These are phyloP conservation scores for Periconia sp. DNA, from an alignment of 2,329 filamentous ascomycete species.

Conservation along the genomic window DNA sequence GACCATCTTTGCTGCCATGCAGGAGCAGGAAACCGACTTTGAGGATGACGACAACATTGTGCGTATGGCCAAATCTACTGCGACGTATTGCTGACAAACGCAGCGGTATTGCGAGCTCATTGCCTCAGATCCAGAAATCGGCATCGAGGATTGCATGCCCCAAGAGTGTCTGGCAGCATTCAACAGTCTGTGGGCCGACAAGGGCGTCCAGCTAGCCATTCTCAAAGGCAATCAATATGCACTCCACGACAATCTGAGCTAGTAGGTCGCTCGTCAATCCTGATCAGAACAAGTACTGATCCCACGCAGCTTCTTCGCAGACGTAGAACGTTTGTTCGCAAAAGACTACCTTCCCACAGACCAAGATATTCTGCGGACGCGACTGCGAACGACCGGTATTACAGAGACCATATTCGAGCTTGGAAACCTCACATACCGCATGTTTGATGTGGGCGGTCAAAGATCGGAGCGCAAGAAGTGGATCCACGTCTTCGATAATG, in stretches of 20 bases:
- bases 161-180: slow-evolving; percentile 79
- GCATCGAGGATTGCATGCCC: slow-evolving; percentile 80
- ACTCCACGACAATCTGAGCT: slow-evolving; percentile 91
- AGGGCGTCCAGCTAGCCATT: slow-evolving; percentile 85
- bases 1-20: slow-evolving; percentile 89
- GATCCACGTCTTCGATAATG: slow-evolving; percentile 96
- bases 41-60: slow-evolving; percentile 81
- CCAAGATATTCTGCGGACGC: slow-evolving; percentile 90
- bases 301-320: slow-evolving; percentile 73
- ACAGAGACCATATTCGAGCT: slow-evolving; percentile 94
- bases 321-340: slow-evolving; percentile 67
- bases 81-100: slow-evolving; percentile 16
- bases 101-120: slow-evolving; percentile 81
- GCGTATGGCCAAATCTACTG: no score
- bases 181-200: slow-evolving; percentile 82
- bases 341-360: slow-evolving; percentile 86
- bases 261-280: slow-evolving; percentile 64
- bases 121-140: slow-evolving; percentile 80
- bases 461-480: slow-evolving; percentile 95
- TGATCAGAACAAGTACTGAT: slow-evolving; percentile 20
- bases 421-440: slow-evolving; percentile 89
- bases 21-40: slow-evolving; percentile 79
- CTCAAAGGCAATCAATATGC: slow-evolving; percentile 95
- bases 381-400: slow-evolving; percentile 91
- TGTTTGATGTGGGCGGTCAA: slow-evolving; percentile 95